A percentile compares a stretch with the other conserved stretches of the same genome.
Evolutionary conservation across 768 basidiomycete species (phyloP).

Genomic region (Glaciozyma martinii): DNA sequence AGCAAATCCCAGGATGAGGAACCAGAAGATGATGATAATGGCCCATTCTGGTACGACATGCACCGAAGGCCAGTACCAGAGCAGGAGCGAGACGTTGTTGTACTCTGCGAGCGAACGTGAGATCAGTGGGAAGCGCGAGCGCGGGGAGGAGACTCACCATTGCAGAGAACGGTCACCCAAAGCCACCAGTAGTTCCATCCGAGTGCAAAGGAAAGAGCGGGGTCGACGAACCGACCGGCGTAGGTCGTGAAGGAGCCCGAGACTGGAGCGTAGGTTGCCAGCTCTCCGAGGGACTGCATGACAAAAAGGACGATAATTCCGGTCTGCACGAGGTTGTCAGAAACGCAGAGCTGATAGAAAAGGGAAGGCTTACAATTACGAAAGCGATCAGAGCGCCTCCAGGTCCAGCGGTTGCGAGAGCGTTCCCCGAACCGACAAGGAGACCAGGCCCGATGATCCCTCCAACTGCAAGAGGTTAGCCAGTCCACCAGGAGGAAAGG

Average conservation of each 20-base stretch:
- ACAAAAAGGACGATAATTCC: neutral
- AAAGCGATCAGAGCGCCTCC: neutral
- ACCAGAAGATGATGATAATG: slow-evolving; percentile 16
- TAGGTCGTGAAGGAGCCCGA: slow-evolving; percentile 44
- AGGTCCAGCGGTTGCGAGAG: neutral
- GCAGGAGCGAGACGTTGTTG: neutral
- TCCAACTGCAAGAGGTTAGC: neutral
- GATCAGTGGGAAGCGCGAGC: no score
- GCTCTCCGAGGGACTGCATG: neutral
- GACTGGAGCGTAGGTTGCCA: slow-evolving; percentile 33
- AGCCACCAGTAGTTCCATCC: slow-evolving; percentile 36
- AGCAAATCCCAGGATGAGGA: slow-evolving; percentile 24
- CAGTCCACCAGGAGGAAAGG: neutral
- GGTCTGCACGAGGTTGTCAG: no score
- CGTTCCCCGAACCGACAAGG: neutral
- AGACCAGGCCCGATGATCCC: neutral
- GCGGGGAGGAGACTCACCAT: neutral
- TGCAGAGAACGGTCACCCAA: neutral
- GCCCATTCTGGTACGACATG: slow-evolving; percentile 20
- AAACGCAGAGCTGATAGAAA: no score
- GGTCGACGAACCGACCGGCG: slow-evolving; percentile 30
- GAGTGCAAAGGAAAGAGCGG: slow-evolving; percentile 37
- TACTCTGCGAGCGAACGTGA: neutral
- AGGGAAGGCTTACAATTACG: neutral
- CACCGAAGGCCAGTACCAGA: slow-evolving; percentile 1